phyloP scores from a whole-genome alignment of 768 basidiomycete species.

The Galerina sulciceps region DNA sequence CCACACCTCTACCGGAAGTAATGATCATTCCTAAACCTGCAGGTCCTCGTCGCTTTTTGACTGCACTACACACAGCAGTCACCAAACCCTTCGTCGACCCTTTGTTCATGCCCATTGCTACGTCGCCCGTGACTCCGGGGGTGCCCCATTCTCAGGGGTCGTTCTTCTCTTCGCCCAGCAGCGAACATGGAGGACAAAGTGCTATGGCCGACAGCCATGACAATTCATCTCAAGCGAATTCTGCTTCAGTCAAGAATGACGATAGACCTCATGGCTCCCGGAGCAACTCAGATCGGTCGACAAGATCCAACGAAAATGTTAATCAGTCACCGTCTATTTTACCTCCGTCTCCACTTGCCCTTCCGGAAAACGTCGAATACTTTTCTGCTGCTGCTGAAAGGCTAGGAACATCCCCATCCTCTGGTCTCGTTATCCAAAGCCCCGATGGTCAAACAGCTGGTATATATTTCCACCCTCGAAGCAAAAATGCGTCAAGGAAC shows the following conservation, averaged over 20 bases:
- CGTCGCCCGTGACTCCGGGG: slow-evolving; percentile 83
- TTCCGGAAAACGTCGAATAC: slow-evolving; percentile 77
- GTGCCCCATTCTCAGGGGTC: slow-evolving; percentile 40
- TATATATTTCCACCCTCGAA: slow-evolving; percentile 90
- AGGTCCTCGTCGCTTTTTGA: slow-evolving; percentile 91
- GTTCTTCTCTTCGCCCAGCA: slow-evolving; percentile 42
- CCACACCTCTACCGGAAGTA: slow-evolving; percentile 75
- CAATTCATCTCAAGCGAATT: slow-evolving; percentile 13
- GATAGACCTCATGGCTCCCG: slow-evolving; percentile 52
- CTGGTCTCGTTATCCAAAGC: slow-evolving; percentile 88
- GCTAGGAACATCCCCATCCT: slow-evolving; percentile 76
- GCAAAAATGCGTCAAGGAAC: slow-evolving; percentile 37
- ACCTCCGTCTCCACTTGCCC: slow-evolving; percentile 74
- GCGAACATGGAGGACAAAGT: slow-evolving; percentile 11
- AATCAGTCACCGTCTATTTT: slow-evolving; percentile 27
- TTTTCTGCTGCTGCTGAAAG: slow-evolving; percentile 69
- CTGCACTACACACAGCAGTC: slow-evolving; percentile 89
- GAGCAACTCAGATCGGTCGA: slow-evolving; percentile 64
- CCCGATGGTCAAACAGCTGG: slow-evolving; percentile 95
- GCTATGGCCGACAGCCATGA: neutral
- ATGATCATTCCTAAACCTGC: slow-evolving; percentile 98
- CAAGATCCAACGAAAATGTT: slow-evolving; percentile 56
- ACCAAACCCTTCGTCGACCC: slow-evolving; percentile 89
- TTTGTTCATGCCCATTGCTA: slow-evolving; percentile 93
- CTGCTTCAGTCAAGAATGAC: slow-evolving; percentile 28